Conservation (phyloP, 305 asterid genomes). For the Ilex paraguariensis region DNA sequence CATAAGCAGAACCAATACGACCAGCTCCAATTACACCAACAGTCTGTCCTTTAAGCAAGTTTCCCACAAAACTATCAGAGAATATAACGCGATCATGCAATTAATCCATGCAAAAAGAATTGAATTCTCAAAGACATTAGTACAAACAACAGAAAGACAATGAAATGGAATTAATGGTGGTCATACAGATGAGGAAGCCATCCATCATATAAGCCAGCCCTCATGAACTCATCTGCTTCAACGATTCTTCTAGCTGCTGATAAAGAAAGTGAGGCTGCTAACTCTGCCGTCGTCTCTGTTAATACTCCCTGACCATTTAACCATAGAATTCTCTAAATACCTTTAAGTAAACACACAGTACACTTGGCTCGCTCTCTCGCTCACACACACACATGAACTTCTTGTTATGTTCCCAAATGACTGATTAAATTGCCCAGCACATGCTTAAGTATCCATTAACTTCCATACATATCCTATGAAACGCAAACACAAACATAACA, state of each 20-base stretch:
- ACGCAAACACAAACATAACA: neutral
- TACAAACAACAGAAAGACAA: neutral
- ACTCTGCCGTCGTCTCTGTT: conserved; percentile 93
- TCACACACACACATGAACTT: too few species aligned
- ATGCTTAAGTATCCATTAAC: too few species aligned
- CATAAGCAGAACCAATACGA: conserved; percentile 96
- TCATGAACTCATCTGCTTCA: conserved; percentile 97
- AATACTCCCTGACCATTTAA: conserved; percentile 64
- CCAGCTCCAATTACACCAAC: conserved; percentile 99
- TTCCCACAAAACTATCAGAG: conserved; percentile 26
- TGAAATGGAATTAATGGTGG: conserved; percentile 3
- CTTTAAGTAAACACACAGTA: neutral
- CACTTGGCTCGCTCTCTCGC: neutral
- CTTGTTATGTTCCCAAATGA: too few species aligned
- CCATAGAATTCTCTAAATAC: neutral
- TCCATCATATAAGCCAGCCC: conserved; percentile 94
- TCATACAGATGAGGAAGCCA: conserved; percentile 96
- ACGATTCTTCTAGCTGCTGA: conserved; percentile 94
- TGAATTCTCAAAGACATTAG: neutral
- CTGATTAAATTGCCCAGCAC: too few species aligned
- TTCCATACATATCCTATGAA: too few species aligned
- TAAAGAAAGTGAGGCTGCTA: conserved; percentile 89
- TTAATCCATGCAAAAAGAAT: neutral
- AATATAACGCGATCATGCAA: too few species aligned
- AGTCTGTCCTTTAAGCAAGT: conserved; percentile 94